These are phyloP conservation scores for Massariosphaeria phaeospora DNA, from an alignment of 495 filamentous ascomycete species.

Conservation along the genomic window DNA sequence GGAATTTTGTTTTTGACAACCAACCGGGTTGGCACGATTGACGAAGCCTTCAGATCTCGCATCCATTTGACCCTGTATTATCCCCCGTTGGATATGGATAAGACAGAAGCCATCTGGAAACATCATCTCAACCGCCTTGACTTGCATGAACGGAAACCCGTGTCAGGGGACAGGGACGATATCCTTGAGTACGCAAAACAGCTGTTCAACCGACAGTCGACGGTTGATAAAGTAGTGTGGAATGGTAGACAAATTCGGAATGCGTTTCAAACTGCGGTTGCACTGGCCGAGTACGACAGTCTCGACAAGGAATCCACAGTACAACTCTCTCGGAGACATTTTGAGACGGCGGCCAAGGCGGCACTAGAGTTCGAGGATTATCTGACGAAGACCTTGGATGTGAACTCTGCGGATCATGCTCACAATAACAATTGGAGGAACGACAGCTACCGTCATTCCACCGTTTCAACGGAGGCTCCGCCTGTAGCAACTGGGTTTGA, in stretches of 20 bases:
- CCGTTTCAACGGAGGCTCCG: no score
- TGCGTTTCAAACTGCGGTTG: slow-evolving; percentile 15
- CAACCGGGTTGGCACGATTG: slow-evolving; percentile 27
- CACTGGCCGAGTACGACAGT: slow-evolving; percentile 6
- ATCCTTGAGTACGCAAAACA: not conserved
- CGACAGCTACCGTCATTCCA: no score
- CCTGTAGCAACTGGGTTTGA: no score
- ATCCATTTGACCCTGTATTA: slow-evolving; percentile 42
- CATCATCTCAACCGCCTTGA: not conserved
- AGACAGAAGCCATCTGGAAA: not conserved
- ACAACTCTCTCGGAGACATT: no score
- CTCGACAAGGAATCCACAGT: no score
- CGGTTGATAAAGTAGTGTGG: not conserved
- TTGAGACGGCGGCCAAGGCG: no score
- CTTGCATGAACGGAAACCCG: not conserved
- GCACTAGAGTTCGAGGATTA: no score
- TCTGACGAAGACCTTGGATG: no score
- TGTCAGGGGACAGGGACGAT: not conserved
- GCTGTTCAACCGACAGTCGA: not conserved
- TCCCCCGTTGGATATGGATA: not conserved
- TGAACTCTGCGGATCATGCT: no score
- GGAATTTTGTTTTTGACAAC: slow-evolving; percentile 28
- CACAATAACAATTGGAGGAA: no score
- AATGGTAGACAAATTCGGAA: slow-evolving; percentile 24
- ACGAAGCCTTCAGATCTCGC: slow-evolving; percentile 29